These are phyloP conservation scores for Boeremia lycopersici DNA, from an alignment of 2,329 filamentous ascomycete genomes.

Conservation along the genomic window DNA sequence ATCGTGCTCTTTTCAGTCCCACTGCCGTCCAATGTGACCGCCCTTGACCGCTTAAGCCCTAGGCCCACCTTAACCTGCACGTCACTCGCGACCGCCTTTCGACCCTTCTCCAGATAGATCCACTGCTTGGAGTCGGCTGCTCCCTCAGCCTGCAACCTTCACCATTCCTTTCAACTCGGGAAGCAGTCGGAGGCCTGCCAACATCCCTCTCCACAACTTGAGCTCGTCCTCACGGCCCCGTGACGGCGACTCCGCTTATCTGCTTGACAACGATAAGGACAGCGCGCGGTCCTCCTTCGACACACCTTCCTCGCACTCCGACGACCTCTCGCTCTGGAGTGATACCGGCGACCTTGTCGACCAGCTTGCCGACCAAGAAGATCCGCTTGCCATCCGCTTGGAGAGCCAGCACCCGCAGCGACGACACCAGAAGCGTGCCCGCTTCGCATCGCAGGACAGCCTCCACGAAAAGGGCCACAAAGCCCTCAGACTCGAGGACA, in stretches of 20 bases:
- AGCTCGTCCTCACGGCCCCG: conserved; percentile 51
- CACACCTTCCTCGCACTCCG: conserved; percentile 64
- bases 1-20: conserved; percentile 30
- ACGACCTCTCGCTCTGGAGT: conserved; percentile 84
- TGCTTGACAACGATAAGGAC: conserved; percentile 54
- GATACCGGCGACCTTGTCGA: conserved; percentile 95
- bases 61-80: conserved; percentile 36
- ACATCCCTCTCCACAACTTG: conserved; percentile 85
- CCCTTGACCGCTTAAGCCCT: conserved; percentile 39
- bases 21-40: conserved; percentile 43
- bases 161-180: conserved; percentile 82
- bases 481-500: conserved; percentile 70
- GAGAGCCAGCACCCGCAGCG: conserved; percentile 61
- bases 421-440: conserved; percentile 67
- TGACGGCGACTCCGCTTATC: conserved; percentile 48
- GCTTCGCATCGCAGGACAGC: conserved; percentile 63
- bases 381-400: conserved; percentile 76
- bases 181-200: conserved; percentile 71
- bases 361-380: conserved; percentile 81
- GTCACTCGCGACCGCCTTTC: conserved; percentile 29
- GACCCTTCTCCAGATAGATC: conserved; percentile 28
- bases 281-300: conserved; percentile 61
- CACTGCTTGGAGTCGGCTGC: conserved; percentile 45
- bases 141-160: conserved; percentile 67
- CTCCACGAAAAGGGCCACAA: conserved; percentile 52